A percentile compares a stretch with the other conserved stretches of the same genome.
These are phyloP conservation scores for Chaetomium sp. DNA, from an alignment of 2,329 filamentous ascomycete species.

Conservation along the genomic window DNA sequence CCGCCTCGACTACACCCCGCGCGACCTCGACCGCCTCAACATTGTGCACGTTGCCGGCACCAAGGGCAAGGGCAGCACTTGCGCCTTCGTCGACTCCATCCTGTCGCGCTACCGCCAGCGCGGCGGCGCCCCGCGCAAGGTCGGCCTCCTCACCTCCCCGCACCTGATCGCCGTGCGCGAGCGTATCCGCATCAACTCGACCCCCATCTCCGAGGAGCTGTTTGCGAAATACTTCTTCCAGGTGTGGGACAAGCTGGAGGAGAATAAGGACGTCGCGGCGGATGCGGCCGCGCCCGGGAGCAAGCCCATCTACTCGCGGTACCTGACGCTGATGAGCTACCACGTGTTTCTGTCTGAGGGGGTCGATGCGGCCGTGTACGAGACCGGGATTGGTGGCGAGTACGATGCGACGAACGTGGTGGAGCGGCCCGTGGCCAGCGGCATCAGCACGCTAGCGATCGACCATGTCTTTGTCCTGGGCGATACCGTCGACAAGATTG, in stretches of 20 bases:
- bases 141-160: constrained; percentile 69
- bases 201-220: constrained; percentile 57
- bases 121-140: constrained; percentile 46
- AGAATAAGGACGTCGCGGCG: constrained; percentile 38
- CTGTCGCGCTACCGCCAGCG: constrained; percentile 53
- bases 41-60: constrained; percentile 72
- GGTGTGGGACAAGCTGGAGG: constrained; percentile 61
- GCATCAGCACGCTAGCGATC: constrained; percentile 65
- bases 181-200: constrained; percentile 64
- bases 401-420: constrained; percentile 71
- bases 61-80: constrained; percentile 77
- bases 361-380: constrained; percentile 65
- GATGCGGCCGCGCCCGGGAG: constrained; percentile 41
- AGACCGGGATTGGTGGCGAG: constrained; percentile 69
- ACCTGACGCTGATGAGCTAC: constrained; percentile 66
- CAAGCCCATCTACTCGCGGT: constrained; percentile 62
- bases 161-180: constrained; percentile 69
- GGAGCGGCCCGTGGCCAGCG: constrained; percentile 56
- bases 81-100: constrained; percentile 67
- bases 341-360: constrained; percentile 66
- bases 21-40: constrained; percentile 62
- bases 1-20: constrained; percentile 69
- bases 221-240: constrained; percentile 70
- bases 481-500: constrained; percentile 64
- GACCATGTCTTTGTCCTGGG: constrained; percentile 69